Evolutionary conservation across 1,284 basidiomycete species (phyloP).

Genomic region (Sphaerobolus stellatus): DNA sequence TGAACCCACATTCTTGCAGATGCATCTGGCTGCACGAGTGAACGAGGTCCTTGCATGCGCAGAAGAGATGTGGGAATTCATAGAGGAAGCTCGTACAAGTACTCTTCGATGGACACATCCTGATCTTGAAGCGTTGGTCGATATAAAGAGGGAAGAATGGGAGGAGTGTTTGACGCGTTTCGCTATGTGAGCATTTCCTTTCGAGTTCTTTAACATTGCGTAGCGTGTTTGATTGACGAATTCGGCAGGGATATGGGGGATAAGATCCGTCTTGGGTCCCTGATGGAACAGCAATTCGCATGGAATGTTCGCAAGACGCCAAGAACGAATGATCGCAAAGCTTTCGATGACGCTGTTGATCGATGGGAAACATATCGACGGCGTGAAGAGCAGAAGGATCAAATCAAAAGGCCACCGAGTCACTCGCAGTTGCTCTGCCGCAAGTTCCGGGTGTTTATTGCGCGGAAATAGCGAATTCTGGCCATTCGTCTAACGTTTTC

Average conservation of each 20-base stretch:
- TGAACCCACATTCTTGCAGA: too few relatives aligned
- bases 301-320: slow-evolving; percentile 42
- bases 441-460: slow-evolving; percentile 54
- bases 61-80: slow-evolving; percentile 77
- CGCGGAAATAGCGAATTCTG: slow-evolving; percentile 49
- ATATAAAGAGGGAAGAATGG: slow-evolving; percentile 16
- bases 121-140: slow-evolving; percentile 9
- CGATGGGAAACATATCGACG: slow-evolving; percentile 47
- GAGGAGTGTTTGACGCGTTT: slow-evolving; percentile 43
- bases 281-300: slow-evolving; percentile 47
- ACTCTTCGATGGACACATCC: slow-evolving; percentile 10
- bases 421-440: slow-evolving; percentile 45
- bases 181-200: slow-evolving; percentile 49
- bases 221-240: slow-evolving; percentile 8
- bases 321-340: slow-evolving; percentile 48
- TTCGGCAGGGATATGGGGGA: slow-evolving; percentile 61
- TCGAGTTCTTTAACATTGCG: neutral
- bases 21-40: slow-evolving; percentile 56
- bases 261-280: slow-evolving; percentile 45
- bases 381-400: slow-evolving; percentile 8
- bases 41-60: slow-evolving; percentile 63
- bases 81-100: slow-evolving; percentile 37
- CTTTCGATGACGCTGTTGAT: slow-evolving; percentile 53
- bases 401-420: neutral
- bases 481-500: too few relatives aligned